These are phyloP conservation scores for Pyricularia grisea DNA, from an alignment of 2,329 filamentous ascomycete species.

Conservation along the genomic window DNA sequence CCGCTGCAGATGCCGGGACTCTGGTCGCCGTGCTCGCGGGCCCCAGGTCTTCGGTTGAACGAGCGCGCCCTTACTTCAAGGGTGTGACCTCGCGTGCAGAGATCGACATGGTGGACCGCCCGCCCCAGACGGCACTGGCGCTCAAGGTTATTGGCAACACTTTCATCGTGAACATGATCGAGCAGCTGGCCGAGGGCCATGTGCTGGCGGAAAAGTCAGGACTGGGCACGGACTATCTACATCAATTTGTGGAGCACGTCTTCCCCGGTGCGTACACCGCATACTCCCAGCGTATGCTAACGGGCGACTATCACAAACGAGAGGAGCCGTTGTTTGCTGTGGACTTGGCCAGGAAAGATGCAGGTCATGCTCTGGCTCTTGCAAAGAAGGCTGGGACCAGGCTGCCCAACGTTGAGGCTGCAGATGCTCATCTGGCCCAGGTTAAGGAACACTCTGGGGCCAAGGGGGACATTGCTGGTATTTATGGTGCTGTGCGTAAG, in stretches of 20 bases:
- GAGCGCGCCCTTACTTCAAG: conserved; percentile 59
- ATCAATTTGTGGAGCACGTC: conserved; percentile 62
- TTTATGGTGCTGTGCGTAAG: conserved; percentile 72
- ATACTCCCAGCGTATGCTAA: conserved; percentile 66
- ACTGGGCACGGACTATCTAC: conserved; percentile 59
- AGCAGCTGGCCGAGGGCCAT: conserved; percentile 69
- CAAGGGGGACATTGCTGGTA: conserved; percentile 68
- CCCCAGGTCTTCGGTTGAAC: conserved; percentile 46
- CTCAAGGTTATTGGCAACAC: conserved; percentile 83
- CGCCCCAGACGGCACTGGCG: conserved; percentile 57
- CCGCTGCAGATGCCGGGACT: conserved; percentile 60
- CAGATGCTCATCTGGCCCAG: conserved; percentile 56
- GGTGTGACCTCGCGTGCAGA: conserved; percentile 61
- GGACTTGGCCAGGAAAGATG: conserved; percentile 76
- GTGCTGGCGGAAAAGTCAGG: conserved; percentile 73
- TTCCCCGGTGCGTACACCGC: conserved; percentile 68
- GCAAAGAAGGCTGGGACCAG: conserved; percentile 53
- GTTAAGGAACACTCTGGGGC: conserved; percentile 60
- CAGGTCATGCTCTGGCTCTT: conserved; percentile 60
- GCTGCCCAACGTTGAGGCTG: conserved; percentile 56
- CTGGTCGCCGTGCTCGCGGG: conserved; percentile 69
- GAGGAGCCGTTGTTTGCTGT: conserved; percentile 76
- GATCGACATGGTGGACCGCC: conserved; percentile 62
- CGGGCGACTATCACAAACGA: conserved; percentile 67
- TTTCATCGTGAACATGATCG: conserved; percentile 75